A percentile compares a stretch with the other conserved stretches of the same genome.
Conservation (phyloP, 1,139 yeast species). For the Nadsonia commutata region DNA sequence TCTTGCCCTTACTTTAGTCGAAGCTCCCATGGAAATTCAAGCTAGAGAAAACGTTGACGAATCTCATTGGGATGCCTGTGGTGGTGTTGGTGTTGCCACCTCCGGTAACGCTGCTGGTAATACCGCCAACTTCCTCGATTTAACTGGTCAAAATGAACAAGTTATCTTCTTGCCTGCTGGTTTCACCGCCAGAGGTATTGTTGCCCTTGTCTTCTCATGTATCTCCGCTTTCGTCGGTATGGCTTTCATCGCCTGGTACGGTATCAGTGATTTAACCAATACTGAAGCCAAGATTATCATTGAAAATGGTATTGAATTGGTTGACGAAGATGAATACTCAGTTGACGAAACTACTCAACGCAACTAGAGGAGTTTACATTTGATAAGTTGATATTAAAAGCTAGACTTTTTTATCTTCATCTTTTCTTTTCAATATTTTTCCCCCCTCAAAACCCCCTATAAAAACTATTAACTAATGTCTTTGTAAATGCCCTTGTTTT, state of each 20-base stretch:
- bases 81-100: constrained; percentile 30
- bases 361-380: background rate
- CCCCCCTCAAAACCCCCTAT: background rate
- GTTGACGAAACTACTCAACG: constrained; percentile 2
- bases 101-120: constrained; percentile 80
- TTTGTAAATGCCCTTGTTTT: background rate
- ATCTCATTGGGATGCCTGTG: constrained; percentile 44
- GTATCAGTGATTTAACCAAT: constrained; percentile 44
- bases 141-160: constrained; percentile 58
- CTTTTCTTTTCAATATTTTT: too few species aligned
- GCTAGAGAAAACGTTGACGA: constrained; percentile 32
- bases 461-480: background rate
- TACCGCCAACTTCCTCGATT: constrained; percentile 39
- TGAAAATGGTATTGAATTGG: constrained; percentile 13
- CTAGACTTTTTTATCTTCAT: too few species aligned
- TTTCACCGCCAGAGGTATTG: constrained; percentile 79
- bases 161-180: constrained; percentile 55
- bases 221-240: constrained; percentile 71
- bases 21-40: constrained; percentile 52
- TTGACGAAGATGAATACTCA: constrained; percentile 5
- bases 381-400: background rate
- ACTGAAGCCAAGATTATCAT: constrained; percentile 13
- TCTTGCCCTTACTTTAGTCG: constrained; percentile 50
- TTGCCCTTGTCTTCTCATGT: constrained; percentile 72
- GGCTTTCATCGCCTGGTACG: constrained; percentile 62